phyloP scores from a whole-genome alignment of 176 grass and related monocot species.

The Coix lacrymajobi region DNA sequence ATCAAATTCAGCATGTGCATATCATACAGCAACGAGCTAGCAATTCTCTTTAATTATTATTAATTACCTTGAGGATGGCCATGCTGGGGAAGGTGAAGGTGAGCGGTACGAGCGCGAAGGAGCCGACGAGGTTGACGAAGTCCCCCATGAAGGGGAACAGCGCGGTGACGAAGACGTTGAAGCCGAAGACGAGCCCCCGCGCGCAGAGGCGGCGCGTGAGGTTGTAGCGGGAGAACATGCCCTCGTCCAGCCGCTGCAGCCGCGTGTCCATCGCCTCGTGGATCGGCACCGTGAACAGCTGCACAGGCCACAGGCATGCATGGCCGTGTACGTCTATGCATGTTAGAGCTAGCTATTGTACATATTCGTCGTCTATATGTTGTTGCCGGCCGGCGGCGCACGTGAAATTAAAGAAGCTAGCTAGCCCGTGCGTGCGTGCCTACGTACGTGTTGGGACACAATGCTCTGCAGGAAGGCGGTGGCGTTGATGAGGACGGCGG shows the following conservation, averaged over 20 bases:
- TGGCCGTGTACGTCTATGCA: too few relatives aligned
- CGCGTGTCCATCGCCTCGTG: constrained; percentile 84
- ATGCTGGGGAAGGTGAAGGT: constrained; percentile 91
- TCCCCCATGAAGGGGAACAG: constrained; percentile 92
- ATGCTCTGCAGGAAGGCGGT: constrained; percentile 78
- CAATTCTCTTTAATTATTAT: too few relatives aligned
- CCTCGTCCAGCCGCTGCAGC: constrained; percentile 63
- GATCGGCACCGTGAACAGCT: constrained; percentile 80
- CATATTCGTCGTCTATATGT: neutral
- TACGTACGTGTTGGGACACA: constrained; percentile 67
- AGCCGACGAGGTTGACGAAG: constrained; percentile 86
- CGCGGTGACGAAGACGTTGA: constrained; percentile 67
- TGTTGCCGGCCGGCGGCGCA: neutral
- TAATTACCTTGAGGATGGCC: constrained; percentile 71
- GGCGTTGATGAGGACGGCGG: constrained; percentile 63
- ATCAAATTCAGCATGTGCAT: neutral
- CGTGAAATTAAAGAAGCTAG: neutral
- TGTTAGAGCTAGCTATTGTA: neutral
- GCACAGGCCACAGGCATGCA: neutral
- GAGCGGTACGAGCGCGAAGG: constrained; percentile 75
- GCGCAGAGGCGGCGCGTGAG: constrained; percentile 44
- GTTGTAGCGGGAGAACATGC: constrained; percentile 77
- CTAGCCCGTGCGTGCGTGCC: too few relatives aligned
- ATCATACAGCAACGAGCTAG: neutral
- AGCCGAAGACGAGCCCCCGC: constrained; percentile 52